These are phyloP conservation scores for Quercus tomentella DNA, from an alignment of 331 rosid species.

Conservation along the genomic window DNA sequence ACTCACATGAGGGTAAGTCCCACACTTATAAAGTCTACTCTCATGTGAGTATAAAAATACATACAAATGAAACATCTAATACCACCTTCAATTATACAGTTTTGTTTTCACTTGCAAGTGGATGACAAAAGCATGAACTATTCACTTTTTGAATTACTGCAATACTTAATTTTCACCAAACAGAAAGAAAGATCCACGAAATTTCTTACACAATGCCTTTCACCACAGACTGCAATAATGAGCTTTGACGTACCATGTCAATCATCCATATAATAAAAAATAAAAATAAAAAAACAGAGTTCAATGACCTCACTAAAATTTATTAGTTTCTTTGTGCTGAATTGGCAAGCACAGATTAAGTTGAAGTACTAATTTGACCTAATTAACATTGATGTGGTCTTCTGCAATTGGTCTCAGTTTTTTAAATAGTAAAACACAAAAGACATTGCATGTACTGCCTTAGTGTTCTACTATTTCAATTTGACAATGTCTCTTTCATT, in stretches of 20 bases:
- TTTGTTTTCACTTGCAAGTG: not conserved
- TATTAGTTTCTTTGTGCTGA: not conserved
- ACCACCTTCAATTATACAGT: too few relatives aligned
- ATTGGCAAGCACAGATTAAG: not conserved
- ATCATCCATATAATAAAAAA: too few relatives aligned
- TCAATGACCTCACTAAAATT: not conserved
- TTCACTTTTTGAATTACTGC: too few relatives aligned
- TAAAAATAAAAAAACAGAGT: too few relatives aligned
- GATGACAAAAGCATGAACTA: not conserved
- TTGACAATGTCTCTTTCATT: not conserved
- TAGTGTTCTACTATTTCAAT: too few relatives aligned
- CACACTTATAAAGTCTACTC: accelerated
- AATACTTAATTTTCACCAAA: not conserved
- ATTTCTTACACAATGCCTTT: not conserved
- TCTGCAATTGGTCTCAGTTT: not conserved
- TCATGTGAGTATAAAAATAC: accelerated
- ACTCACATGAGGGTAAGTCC: accelerated
- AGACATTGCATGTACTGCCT: not conserved
- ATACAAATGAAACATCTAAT: too few relatives aligned
- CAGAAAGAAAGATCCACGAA: not conserved
- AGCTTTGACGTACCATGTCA: not conserved
- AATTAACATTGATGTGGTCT: not conserved
- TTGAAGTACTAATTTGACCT: not conserved
- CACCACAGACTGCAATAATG: not conserved
- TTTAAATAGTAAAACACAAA: not conserved